A percentile compares a stretch with the other conserved stretches of the same genome.
phyloP scores from a whole-genome alignment of 2,329 filamentous ascomycete species.

The Cladosporium cucumerinum region DNA sequence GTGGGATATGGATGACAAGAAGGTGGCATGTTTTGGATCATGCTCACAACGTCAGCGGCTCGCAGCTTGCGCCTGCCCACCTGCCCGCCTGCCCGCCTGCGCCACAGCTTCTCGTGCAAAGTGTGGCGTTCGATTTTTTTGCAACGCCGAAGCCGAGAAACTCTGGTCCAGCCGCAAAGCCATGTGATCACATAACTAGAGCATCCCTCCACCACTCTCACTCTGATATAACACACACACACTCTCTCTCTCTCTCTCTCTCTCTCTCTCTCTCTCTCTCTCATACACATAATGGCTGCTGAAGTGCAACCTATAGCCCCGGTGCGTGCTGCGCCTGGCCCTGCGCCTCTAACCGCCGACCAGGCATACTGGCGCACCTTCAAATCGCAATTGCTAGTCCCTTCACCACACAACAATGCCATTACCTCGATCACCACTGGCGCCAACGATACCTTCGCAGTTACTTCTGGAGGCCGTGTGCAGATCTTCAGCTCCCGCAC shows the following conservation, averaged over 20 bases:
- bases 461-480: conserved; percentile 89
- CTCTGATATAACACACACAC: neutral
- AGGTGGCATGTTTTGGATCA: neutral
- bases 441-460: conserved; percentile 70
- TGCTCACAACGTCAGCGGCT: neutral
- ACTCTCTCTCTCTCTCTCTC: too few species aligned
- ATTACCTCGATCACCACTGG: conserved; percentile 72
- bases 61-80: neutral
- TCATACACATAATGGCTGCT: conserved; percentile 67
- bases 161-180: neutral
- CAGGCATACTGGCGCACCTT: conserved; percentile 96
- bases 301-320: conserved; percentile 76
- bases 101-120: neutral
- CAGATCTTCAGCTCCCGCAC: conserved; percentile 93
- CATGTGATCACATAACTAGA: conserved; percentile 13
- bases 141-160: conserved; percentile 4
- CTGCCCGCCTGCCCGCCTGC: neutral
- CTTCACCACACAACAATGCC: conserved; percentile 84
- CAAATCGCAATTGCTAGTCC: conserved; percentile 83
- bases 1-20: neutral
- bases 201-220: neutral
- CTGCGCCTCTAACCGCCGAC: conserved; percentile 80
- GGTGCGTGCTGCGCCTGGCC: conserved; percentile 78
- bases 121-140: neutral
- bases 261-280: too few species aligned